Evolutionary conservation across 495 filamentous ascomycete species (phyloP), one percentile per base, ranked within the genome.

Genomic region (Penicillium soppii): DNA sequence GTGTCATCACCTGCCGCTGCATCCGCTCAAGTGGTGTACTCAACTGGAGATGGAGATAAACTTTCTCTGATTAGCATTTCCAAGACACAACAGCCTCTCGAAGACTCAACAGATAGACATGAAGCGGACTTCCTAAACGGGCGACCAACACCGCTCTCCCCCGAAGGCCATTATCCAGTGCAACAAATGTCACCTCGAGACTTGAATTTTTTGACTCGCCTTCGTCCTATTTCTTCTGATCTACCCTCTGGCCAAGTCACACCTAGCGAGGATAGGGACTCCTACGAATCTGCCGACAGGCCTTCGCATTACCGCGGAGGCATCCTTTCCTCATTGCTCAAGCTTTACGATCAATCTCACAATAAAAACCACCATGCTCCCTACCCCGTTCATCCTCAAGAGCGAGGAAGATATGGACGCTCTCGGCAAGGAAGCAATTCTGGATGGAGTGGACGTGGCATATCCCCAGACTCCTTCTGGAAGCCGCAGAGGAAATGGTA

Each of bases 251-350:
- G 83, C 21, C 75, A 78, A 42, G 67, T 70, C 9, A 90, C 84
- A 7, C 83, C 85, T 10, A 67, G 75, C 7, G 80, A 83, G 30
- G 84, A 86, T 35, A 68, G 75, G 40, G 75, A 82, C 22, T 74
- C 79, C 22, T 47, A 26, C 13, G 82, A 89, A 46, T 75, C 79
- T 37, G 91, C 89, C 57, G 82, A 85, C 33, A 76, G 76, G 12
- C 91, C 89, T 3, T 63, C 77, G 6, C 78, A 86, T 41, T 94
- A 88, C 62, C 86, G 84, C 37, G 83, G 84, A 30, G 90, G 92
- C 23, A 80, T 95, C 37, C 73, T 97, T 7, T 83, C 85, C 5
- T 87, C 83, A 7, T 70, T 97, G 2, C 71, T 96, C 46, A 95
- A 89, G 65, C 77, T 95, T 9, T 87, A 92, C 57, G 79, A 81